These are phyloP conservation scores for Dendrothele bispora DNA, from an alignment of 768 basidiomycete genomes.

Conservation along the genomic window DNA sequence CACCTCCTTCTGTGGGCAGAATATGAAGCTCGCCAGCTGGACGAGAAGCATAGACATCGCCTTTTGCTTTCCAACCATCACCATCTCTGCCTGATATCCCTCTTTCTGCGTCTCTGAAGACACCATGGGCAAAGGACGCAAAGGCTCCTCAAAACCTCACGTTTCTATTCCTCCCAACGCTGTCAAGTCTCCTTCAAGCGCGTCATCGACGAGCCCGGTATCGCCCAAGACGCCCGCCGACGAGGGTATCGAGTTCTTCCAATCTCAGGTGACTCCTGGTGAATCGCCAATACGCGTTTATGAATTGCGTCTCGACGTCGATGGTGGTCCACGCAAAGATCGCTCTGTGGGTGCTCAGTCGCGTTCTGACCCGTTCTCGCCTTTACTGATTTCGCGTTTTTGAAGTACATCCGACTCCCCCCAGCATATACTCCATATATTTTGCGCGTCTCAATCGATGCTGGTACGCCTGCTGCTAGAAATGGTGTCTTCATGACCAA, in stretches of 20 bases:
- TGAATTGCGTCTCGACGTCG: constrained; percentile 81
- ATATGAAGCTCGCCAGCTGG: background rate
- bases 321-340: constrained; percentile 88
- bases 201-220: constrained; percentile 1
- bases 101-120: background rate
- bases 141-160: background rate
- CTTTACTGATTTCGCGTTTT: constrained; percentile 10
- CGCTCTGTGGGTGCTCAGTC: constrained; percentile 60
- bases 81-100: background rate
- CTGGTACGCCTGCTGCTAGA: constrained; percentile 87
- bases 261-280: constrained; percentile 35
- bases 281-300: constrained; percentile 79
- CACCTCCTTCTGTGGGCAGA: background rate
- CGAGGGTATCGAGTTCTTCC: constrained; percentile 67
- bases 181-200: background rate
- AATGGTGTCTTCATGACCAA: constrained; percentile 96
- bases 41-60: too few species aligned
- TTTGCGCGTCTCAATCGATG: constrained; percentile 86
- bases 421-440: constrained; percentile 89
- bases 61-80: constrained; percentile 2
- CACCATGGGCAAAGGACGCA: constrained; percentile 10
- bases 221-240: constrained; percentile 69
- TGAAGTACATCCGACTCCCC: constrained; percentile 92
- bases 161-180: constrained; percentile 5
- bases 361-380: constrained; percentile 4